Conservation (phyloP, 2,329 filamentous ascomycete genomes). For the Colletotrichum caudatum region DNA sequence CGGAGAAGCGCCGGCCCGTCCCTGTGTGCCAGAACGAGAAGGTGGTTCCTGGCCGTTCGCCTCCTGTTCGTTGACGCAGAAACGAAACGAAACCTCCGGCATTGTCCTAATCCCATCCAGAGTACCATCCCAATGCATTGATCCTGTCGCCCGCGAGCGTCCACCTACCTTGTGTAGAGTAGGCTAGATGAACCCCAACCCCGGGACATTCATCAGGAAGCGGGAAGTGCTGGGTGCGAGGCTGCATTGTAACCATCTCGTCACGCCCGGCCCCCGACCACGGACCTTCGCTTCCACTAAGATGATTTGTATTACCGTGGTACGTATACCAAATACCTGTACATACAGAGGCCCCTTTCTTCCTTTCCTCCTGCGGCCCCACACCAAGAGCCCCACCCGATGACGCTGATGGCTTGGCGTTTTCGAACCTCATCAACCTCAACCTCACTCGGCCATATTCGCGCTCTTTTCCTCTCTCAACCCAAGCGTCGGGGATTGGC, state of each 20-base stretch:
- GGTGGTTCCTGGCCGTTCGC: not conserved
- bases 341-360: not conserved
- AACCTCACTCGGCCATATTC: not conserved
- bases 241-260: slow-evolving; percentile 27
- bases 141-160: slow-evolving; percentile 21
- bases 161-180: not conserved
- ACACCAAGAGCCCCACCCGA: slow-evolving; percentile 21
- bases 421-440: slow-evolving; percentile 26
- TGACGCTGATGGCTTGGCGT: slow-evolving; percentile 29
- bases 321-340: not conserved
- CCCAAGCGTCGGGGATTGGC: slow-evolving; percentile 13
- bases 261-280: not conserved
- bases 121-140: slow-evolving; percentile 16
- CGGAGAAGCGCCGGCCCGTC: slow-evolving; percentile 18
- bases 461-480: slow-evolving; percentile 15
- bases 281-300: slow-evolving; percentile 19
- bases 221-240: slow-evolving; percentile 7
- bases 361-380: slow-evolving; percentile 26
- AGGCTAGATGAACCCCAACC: slow-evolving; percentile 25
- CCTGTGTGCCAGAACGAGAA: not conserved
- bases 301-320: slow-evolving; percentile 28
- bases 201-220: slow-evolving; percentile 12
- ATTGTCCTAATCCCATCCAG: not conserved
- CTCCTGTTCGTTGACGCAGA: not conserved
- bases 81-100: not conserved